These are phyloP conservation scores for Sordariomycetes sp. DNA, from an alignment of 2,329 filamentous ascomycete genomes.

Conservation along the genomic window DNA sequence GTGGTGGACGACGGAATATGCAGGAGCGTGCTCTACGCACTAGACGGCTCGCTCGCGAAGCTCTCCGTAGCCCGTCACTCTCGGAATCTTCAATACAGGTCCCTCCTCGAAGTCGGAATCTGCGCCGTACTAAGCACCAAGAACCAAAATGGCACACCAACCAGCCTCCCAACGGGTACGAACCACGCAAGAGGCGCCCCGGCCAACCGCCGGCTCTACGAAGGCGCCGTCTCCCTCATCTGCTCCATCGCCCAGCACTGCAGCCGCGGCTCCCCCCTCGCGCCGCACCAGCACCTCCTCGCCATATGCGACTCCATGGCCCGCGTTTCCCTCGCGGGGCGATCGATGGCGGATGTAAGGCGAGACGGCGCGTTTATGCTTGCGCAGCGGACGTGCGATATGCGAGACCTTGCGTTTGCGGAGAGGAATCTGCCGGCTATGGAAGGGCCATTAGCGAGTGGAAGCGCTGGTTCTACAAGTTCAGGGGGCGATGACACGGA, in stretches of 20 bases:
- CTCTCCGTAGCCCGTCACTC: background rate
- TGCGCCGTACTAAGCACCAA: background rate
- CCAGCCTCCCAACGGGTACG: background rate
- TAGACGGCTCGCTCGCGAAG: conserved; percentile 1
- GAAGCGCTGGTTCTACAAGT: background rate
- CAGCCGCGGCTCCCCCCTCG: conserved; percentile 23
- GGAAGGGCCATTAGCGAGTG: background rate
- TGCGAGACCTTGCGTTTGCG: conserved; percentile 39
- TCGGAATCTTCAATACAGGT: background rate
- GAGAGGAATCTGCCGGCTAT: conserved; percentile 23
- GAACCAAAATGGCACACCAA: background rate
- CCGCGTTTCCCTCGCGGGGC: conserved; percentile 16
- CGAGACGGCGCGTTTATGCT: conserved; percentile 35
- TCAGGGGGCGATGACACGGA: background rate
- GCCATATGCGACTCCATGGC: conserved; percentile 26
- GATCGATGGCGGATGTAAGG: conserved; percentile 22
- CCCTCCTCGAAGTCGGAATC: background rate
- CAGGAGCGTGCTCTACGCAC: background rate
- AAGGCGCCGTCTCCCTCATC: conserved; percentile 22
- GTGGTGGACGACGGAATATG: background rate
- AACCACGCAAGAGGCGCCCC: background rate
- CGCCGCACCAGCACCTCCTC: conserved; percentile 21
- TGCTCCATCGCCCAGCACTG: conserved; percentile 33
- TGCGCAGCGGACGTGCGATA: conserved; percentile 36
- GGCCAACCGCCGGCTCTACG: conserved; percentile 10